phyloP scores from a whole-genome alignment of 2,329 filamentous ascomycete species.

The Ustulina deusta region DNA sequence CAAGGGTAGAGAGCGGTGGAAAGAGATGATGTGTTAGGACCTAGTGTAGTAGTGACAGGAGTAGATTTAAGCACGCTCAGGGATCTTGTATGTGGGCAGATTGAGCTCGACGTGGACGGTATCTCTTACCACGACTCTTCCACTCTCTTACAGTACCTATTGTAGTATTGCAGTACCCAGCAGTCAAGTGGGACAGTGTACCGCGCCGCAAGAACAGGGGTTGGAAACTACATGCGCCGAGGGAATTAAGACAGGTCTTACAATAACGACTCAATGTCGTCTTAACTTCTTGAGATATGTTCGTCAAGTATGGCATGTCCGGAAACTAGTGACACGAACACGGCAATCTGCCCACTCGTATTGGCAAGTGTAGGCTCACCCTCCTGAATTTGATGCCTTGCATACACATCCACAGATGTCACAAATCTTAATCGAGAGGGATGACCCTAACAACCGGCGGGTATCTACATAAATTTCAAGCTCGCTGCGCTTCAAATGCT shows the following conservation, averaged over 20 bases:
- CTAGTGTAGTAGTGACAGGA: too few relatives aligned
- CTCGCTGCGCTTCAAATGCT: conserved; percentile 10
- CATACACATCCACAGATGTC: not conserved
- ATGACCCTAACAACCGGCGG: conserved; percentile 13
- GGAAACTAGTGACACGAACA: conserved; percentile 8
- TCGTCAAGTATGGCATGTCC: not conserved
- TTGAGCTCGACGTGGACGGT: not conserved
- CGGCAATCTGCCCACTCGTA: not conserved
- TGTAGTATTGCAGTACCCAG: not conserved
- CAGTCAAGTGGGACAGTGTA: not conserved
- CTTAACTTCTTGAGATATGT: not conserved
- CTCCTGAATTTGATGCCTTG: not conserved
- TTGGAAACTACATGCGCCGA: not conserved
- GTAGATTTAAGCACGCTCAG: not conserved
- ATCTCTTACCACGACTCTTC: not conserved
- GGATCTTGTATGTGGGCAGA: not conserved
- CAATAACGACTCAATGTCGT: not conserved
- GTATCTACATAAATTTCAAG: conserved; percentile 35
- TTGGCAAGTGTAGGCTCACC: not conserved
- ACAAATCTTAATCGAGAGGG: conserved; percentile 1
- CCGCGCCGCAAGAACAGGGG: not conserved
- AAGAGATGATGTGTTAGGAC: not conserved
- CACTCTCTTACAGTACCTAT: not conserved
- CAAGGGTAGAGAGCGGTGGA: not conserved
- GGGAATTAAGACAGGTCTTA: not conserved